Conservation (phyloP, 257 asterid species). For the Linaria vulgaris region DNA sequence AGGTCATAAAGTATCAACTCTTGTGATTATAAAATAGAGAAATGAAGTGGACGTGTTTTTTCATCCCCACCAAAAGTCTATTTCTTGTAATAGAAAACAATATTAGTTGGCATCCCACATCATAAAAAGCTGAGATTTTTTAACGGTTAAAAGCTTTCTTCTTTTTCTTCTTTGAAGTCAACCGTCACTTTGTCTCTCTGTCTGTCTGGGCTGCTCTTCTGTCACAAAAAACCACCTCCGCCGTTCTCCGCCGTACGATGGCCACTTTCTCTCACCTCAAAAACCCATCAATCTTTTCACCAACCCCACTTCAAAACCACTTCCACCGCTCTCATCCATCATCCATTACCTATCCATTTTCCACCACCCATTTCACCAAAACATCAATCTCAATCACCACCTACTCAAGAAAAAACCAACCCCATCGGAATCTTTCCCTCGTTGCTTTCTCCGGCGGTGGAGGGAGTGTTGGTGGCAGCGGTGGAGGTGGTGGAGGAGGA, state of each 20-base stretch:
- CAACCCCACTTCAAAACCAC: slow-evolving; percentile 21
- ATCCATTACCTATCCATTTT: slow-evolving; percentile 22
- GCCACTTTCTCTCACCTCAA: slow-evolving; percentile 37
- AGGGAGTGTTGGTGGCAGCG: slow-evolving; percentile 29
- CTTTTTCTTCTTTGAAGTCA: slow-evolving; percentile 19
- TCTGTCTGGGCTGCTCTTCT: no score
- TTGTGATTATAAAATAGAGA: no score
- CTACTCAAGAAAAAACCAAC: slow-evolving; percentile 29
- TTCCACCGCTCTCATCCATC: slow-evolving; percentile 23
- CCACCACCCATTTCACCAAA: slow-evolving; percentile 28
- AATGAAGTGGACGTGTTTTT: no score
- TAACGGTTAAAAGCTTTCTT: slow-evolving; percentile 2
- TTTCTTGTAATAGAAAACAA: no score
- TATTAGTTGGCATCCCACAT: no score
- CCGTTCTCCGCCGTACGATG: slow-evolving; percentile 13
- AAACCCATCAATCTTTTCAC: slow-evolving; percentile 26
- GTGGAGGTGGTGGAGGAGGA: slow-evolving; percentile 27
- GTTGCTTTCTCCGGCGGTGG: slow-evolving; percentile 34
- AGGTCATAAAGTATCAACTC: no score
- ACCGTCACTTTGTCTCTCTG: slow-evolving; percentile 5
- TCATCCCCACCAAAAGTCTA: no score
- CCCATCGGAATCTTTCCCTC: slow-evolving; percentile 38
- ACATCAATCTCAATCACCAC: slow-evolving; percentile 19
- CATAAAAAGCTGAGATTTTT: slow-evolving; percentile 20
- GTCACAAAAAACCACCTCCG: background rate